Conservation (phyloP, 192 early-diverging fungal species). For the Lobosporangium transversale region DNA sequence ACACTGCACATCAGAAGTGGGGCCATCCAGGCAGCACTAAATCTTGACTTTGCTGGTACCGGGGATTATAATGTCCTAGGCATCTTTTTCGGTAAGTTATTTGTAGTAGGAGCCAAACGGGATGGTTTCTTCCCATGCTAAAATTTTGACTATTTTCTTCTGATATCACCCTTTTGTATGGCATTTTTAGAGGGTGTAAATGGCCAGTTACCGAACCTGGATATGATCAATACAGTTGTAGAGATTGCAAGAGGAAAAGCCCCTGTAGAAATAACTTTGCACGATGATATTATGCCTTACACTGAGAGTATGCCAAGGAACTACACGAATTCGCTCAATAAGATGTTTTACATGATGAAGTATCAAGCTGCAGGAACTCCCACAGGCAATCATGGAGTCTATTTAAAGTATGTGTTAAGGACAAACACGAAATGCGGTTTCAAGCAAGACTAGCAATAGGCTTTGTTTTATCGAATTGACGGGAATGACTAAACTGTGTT, state of each 20-base stretch:
- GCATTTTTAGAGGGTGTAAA: slow-evolving; percentile 82
- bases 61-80: slow-evolving; percentile 72
- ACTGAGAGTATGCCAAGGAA: slow-evolving; percentile 44
- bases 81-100: slow-evolving; percentile 71
- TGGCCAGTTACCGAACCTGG: slow-evolving; percentile 92
- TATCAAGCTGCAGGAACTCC: slow-evolving; percentile 76
- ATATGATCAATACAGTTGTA: slow-evolving; percentile 84
- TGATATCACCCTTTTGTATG: too few relatives aligned
- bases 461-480: too few relatives aligned
- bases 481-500: too few relatives aligned
- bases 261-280: slow-evolving; percentile 67
- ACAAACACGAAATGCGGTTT: neutral
- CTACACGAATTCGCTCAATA: slow-evolving; percentile 57
- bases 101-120: too few relatives aligned
- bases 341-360: slow-evolving; percentile 66
- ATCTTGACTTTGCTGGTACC: slow-evolving; percentile 83
- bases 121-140: too few relatives aligned
- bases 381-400: slow-evolving; percentile 75
- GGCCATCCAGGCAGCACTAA: slow-evolving; percentile 86
- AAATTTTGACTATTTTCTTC: too few relatives aligned
- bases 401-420: slow-evolving; percentile 58
- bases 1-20: slow-evolving; percentile 67
- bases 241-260: slow-evolving; percentile 62
- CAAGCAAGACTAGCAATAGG: too few relatives aligned
- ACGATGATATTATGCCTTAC: slow-evolving; percentile 55